Percentiles rank a stretch among this genome's conserved stretches.
Conservation (phyloP, 352 stramenopile genomes). For the Globisporangium orthogonon region DNA sequence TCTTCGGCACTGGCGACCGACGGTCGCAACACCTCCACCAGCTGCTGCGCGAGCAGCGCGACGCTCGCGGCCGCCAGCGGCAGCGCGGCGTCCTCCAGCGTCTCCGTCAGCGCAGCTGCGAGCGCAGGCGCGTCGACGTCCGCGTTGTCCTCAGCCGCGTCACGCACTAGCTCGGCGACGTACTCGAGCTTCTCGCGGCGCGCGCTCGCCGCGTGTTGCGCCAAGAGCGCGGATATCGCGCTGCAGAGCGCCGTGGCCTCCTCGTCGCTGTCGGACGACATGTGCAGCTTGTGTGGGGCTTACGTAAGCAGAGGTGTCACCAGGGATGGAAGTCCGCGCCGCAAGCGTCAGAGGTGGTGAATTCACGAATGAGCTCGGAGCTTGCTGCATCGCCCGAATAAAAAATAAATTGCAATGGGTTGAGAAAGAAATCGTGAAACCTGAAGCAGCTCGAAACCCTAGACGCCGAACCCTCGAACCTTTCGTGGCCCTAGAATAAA, state of each 20-base stretch:
- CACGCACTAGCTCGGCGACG: constrained; percentile 55
- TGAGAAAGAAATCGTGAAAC: too few species aligned
- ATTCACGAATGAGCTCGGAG: too few species aligned
- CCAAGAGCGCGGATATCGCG: constrained; percentile 20
- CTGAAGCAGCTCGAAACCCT: too few species aligned
- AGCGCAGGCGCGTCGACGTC: constrained; percentile 16
- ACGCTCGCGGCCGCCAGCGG: constrained; percentile 26
- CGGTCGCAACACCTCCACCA: constrained; percentile 14
- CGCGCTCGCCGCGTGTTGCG: constrained; percentile 10
- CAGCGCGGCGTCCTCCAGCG: constrained; percentile 29
- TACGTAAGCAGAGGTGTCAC: too few species aligned
- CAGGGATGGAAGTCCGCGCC: too few species aligned
- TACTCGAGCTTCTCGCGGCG: constrained; percentile 42
- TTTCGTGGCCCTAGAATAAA: too few species aligned
- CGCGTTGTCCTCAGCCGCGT: constrained; percentile 29
- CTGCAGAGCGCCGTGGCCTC: constrained; percentile 3
- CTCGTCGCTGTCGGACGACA: background rate
- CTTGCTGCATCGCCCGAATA: too few species aligned
- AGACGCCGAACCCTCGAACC: too few species aligned
- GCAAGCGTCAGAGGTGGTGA: too few species aligned
- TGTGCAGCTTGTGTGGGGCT: background rate
- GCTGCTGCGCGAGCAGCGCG: constrained; percentile 16
- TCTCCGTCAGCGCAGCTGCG: constrained; percentile 23
- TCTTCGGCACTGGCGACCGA: constrained; percentile 16
- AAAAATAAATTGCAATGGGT: too few species aligned